Percentiles rank a stretch among this genome's conserved stretches.
Evolutionary conservation across 2,329 filamentous ascomycete genomes (phyloP).

Genomic region (Fusarium albosuccineum): DNA sequence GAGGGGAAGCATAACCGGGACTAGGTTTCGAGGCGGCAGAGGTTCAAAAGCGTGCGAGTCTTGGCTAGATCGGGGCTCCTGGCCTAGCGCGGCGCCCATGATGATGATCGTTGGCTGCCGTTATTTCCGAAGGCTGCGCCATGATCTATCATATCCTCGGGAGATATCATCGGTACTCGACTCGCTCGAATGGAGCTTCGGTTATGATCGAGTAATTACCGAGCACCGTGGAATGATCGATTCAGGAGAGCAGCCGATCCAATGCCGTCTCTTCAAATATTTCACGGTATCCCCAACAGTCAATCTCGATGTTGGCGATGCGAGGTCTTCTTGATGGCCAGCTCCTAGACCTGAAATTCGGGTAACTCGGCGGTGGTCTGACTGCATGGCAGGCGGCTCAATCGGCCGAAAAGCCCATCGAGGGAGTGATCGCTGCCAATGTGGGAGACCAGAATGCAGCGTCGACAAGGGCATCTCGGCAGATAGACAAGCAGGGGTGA

Average conservation of each 20-base stretch:
- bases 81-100: slow-evolving; percentile 12
- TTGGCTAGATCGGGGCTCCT: slow-evolving; percentile 14
- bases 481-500: background rate
- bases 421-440: background rate
- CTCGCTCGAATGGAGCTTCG: slow-evolving; percentile 38
- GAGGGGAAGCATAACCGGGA: slow-evolving; percentile 40
- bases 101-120: slow-evolving; percentile 23
- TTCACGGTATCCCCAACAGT: too few relatives aligned
- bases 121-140: slow-evolving; percentile 39
- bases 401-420: background rate
- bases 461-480: background rate
- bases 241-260: background rate
- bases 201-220: slow-evolving; percentile 11
- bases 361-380: background rate
- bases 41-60: slow-evolving; percentile 4
- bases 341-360: background rate
- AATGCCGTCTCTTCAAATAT: background rate
- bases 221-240: background rate
- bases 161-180: slow-evolving; percentile 29
- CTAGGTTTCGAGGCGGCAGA: background rate
- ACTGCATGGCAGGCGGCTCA: slow-evolving; percentile 2
- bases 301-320: too few relatives aligned
- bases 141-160: background rate
- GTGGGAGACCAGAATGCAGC: background rate
- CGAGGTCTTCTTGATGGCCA: too few relatives aligned